These are phyloP conservation scores for Vitis labrusca DNA, from an alignment of 164 flowering plant species.

Conservation along the genomic window DNA sequence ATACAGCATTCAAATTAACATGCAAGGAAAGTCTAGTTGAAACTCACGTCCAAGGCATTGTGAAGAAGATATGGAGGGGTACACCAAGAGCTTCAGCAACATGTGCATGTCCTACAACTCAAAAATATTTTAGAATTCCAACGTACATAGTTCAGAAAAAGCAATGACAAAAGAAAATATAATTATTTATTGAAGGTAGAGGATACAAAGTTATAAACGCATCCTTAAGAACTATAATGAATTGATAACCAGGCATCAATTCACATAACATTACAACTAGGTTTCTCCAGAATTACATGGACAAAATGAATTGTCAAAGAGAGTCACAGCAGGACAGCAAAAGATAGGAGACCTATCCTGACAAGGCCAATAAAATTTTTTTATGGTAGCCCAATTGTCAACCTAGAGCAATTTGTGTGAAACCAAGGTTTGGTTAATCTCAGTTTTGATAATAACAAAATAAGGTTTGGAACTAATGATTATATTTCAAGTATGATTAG, in stretches of 20 bases:
- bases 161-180: not conserved
- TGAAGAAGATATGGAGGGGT: slow-evolving; percentile 93
- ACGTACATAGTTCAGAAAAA: not conserved
- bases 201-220: not conserved
- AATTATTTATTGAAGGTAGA: not conserved
- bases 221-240: not conserved
- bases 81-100: slow-evolving; percentile 96
- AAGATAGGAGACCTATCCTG: no score
- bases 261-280: not conserved
- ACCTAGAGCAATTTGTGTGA: no score
- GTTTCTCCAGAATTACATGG: not conserved
- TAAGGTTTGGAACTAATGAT: no score
- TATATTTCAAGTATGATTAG: no score
- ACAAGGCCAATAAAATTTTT: no score
- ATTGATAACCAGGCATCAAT: not conserved
- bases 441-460: no score
- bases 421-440: no score
- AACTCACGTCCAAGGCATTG: slow-evolving; percentile 99
- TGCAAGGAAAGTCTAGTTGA: not conserved
- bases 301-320: not conserved
- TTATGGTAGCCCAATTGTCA: no score
- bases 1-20: not conserved
- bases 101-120: slow-evolving; percentile 78
- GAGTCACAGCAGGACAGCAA: no score
- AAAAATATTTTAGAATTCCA: slow-evolving; percentile 7